Evolutionary conservation across 305 asterid species (phyloP).

Genomic region (Fraxinus angustifolia): DNA sequence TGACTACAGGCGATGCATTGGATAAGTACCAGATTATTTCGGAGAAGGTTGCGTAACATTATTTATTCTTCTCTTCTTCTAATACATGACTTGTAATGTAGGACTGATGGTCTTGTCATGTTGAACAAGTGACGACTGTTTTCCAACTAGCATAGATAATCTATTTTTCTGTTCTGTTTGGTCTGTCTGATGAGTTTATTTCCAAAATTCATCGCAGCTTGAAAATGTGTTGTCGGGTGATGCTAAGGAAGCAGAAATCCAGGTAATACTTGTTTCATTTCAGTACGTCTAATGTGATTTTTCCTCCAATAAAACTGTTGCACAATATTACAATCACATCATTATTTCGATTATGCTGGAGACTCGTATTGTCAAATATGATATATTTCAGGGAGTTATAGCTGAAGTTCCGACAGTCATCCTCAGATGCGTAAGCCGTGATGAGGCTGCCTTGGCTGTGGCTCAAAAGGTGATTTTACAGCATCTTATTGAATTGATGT

Average conservation of each 20-base stretch:
- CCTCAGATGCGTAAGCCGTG: constrained; percentile 85
- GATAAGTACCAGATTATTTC: constrained; percentile 80
- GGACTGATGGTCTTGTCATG: neutral
- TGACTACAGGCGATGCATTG: constrained; percentile 87
- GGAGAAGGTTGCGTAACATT: constrained; percentile 61
- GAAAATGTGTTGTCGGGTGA: constrained; percentile 62
- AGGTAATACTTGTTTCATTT: constrained; percentile 39
- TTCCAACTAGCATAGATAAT: neutral
- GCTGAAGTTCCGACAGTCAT: constrained; percentile 90
- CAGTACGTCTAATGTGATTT: neutral
- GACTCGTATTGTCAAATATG: neutral
- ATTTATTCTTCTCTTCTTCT: neutral
- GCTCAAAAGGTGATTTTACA: constrained; percentile 75
- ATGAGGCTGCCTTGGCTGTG: constrained; percentile 95
- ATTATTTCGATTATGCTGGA: neutral
- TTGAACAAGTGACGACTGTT: constrained; percentile 7
- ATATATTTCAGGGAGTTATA: constrained; percentile 57
- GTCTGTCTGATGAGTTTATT: constrained; percentile 15
- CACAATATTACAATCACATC: neutral
- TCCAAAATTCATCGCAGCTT: constrained; percentile 50
- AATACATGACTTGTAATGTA: neutral
- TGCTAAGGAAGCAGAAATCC: constrained; percentile 76
- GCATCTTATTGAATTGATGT: neutral
- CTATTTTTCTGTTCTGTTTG: constrained; percentile 9
- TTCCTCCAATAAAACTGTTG: neutral